Percentiles rank a stretch among this genome's conserved stretches.
Evolutionary conservation across 257 asterid genomes (phyloP).

Genomic region (Plectranthus barbatus): DNA sequence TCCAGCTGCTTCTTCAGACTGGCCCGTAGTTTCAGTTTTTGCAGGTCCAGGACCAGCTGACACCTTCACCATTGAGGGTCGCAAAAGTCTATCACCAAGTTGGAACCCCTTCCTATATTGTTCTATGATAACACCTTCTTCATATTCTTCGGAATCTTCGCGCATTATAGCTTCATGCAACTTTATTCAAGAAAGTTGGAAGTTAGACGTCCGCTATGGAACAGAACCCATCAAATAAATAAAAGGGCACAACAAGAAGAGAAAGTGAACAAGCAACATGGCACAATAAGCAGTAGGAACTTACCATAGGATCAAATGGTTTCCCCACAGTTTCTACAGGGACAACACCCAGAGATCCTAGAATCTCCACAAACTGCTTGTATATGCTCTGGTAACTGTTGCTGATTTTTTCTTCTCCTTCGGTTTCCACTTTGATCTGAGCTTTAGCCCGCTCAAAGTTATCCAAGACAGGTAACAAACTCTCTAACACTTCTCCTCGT

Average conservation of each 20-base stretch:
- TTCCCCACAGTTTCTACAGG: slow-evolving; percentile 61
- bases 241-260: not conserved
- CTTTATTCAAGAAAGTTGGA: slow-evolving; percentile 26
- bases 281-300: slow-evolving; percentile 8
- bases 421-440: slow-evolving; percentile 66
- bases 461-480: slow-evolving; percentile 67
- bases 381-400: slow-evolving; percentile 71
- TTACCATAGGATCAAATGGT: slow-evolving; percentile 75
- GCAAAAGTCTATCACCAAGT: slow-evolving; percentile 71
- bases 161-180: slow-evolving; percentile 92
- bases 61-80: slow-evolving; percentile 93
- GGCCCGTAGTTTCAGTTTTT: slow-evolving; percentile 33
- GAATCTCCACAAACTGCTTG: slow-evolving; percentile 72
- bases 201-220: not conserved
- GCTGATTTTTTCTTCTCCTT: slow-evolving; percentile 66
- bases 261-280: not conserved
- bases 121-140: slow-evolving; percentile 60
- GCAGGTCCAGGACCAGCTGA: slow-evolving; percentile 84
- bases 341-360: slow-evolving; percentile 59
- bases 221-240: not conserved
- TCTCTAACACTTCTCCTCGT: slow-evolving; percentile 73
- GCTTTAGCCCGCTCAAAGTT: slow-evolving; percentile 78
- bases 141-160: slow-evolving; percentile 67
- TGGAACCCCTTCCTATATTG: slow-evolving; percentile 73
- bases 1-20: slow-evolving; percentile 33